Percentiles rank a stretch among this genome's conserved stretches.
phyloP scores from a whole-genome alignment of 192 early-diverging fungal species.

The Gigaspora rosea region DNA sequence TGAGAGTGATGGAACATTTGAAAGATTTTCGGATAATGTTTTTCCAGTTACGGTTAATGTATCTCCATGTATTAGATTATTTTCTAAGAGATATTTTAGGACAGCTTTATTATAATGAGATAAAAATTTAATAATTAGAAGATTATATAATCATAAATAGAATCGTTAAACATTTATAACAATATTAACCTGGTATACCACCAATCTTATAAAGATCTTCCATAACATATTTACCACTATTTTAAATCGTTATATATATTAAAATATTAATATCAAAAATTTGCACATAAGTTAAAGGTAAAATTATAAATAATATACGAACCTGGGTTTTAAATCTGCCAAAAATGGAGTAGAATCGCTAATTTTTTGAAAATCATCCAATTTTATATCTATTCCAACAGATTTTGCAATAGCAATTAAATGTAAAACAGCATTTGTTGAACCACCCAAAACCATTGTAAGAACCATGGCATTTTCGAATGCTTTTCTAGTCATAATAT shows the following conservation, averaged over 20 bases:
- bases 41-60: constrained; percentile 96
- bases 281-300: no score
- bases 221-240: constrained; percentile 96
- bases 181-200: constrained; percentile 76
- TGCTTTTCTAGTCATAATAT: constrained; percentile 94
- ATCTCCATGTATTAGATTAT: constrained; percentile 86
- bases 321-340: constrained; percentile 93
- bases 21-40: constrained; percentile 92
- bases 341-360: constrained; percentile 91
- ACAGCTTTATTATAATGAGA: constrained; percentile 49
- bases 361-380: constrained; percentile 95
- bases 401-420: constrained; percentile 85
- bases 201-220: constrained; percentile 92
- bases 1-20: constrained; percentile 70
- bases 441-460: constrained; percentile 93
- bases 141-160: background rate
- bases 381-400: constrained; percentile 76
- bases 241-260: constrained; percentile 1
- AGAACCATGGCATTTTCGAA: constrained; percentile 97
- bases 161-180: background rate
- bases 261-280: background rate
- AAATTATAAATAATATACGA: background rate
- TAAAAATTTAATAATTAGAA: no score
- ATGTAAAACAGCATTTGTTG: constrained; percentile 97
- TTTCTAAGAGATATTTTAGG: constrained; percentile 88